Base-by-base conservation (phyloP, 1,284 basidiomycete species). In the Ustilago sp. region DNA sequence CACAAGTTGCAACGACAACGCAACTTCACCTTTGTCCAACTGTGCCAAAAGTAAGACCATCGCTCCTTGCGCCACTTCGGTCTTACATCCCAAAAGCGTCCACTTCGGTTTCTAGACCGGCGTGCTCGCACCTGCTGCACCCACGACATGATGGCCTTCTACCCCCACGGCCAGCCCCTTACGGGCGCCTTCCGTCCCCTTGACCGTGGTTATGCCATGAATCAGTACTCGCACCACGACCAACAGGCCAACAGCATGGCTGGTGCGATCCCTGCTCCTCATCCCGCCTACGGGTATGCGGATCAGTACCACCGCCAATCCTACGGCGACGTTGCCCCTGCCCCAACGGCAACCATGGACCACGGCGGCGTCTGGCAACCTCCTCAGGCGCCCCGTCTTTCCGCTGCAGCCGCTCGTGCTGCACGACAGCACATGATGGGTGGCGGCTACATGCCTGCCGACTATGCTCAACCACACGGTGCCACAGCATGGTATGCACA, bases 361-460 rank as follows among this genome's bases (percentile, higher is more conserved):
- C 65, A 69, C 2, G 63, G 47, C 28, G 59, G 52, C 28, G 59
- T 64, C n/a, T 77, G 74, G 74, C 74, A 77, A 55, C 53, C 74
- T 45, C 74, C 74, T 51, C 74, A 77, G 59, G 74, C 74, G 23
- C 74, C 74, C 12, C 61, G 74, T 32, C 66, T 77, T 31, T 48
- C 69, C 7, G 74, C 74, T 15, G 74, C 74, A 38, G 74, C 74
- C 13, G 74, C 74, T 4, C 68, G 74, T 31, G 74, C 74, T 13
- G 74, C 51, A 36, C 56, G 69, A 28, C 59, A 65, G 39, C 63
- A 57, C 28, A 53, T 60, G 51, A 62, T 63, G 52, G 66, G 48
- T 13, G 66, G 31, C 5, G 48, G 55, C 39, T 64, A 72, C 19
- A 59, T 63, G 4, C 43, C 59, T n/a, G 47, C 63, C 17, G 69